A percentile compares a stretch with the other conserved stretches of the same genome.
Evolutionary conservation across 805 yeast species (phyloP).

Genomic region (Wickerhamiella occidentalis): DNA sequence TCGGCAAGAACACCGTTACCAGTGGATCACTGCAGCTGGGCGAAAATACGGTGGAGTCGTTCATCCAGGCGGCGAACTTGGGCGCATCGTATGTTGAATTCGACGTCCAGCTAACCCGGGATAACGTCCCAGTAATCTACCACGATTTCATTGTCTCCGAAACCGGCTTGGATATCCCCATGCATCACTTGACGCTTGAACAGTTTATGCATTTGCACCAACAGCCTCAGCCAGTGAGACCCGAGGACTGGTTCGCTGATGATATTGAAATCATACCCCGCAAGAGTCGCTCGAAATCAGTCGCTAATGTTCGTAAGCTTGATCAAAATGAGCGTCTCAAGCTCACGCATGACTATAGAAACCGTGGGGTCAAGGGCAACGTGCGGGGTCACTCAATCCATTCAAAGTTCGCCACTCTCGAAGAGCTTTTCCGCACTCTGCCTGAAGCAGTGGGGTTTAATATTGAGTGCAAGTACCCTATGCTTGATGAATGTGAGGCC

Average conservation of each 20-base stretch:
- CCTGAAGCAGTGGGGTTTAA: slow-evolving; percentile 85
- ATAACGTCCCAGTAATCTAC: slow-evolving; percentile 79
- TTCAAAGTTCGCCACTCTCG: slow-evolving; percentile 79
- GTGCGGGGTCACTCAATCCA: slow-evolving; percentile 81
- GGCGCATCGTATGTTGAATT: slow-evolving; percentile 96
- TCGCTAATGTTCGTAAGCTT: slow-evolving; percentile 17
- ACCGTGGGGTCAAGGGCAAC: slow-evolving; percentile 84
- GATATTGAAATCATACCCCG: slow-evolving; percentile 10
- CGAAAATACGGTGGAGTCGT: slow-evolving; percentile 88
- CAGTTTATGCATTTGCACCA: slow-evolving; percentile 42
- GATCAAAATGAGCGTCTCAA: slow-evolving; percentile 53
- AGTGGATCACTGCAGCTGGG: slow-evolving; percentile 79
- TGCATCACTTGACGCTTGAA: slow-evolving; percentile 83
- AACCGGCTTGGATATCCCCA: slow-evolving; percentile 90
- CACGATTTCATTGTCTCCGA: slow-evolving; percentile 93
- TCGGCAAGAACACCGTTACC: slow-evolving; percentile 70
- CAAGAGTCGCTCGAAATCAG: neutral
- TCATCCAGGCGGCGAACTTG: slow-evolving; percentile 88
- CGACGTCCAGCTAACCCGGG: slow-evolving; percentile 91
- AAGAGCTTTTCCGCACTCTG: slow-evolving; percentile 67
- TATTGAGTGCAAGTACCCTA: slow-evolving; percentile 88
- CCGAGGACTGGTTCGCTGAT: neutral
- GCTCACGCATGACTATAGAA: slow-evolving; percentile 78
- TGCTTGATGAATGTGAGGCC: slow-evolving; percentile 81
- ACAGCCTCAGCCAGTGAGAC: slow-evolving; percentile 7